Base-by-base conservation (phyloP, 192 early-diverging fungal genomes). In the Funneliformis mosseae region DNA sequence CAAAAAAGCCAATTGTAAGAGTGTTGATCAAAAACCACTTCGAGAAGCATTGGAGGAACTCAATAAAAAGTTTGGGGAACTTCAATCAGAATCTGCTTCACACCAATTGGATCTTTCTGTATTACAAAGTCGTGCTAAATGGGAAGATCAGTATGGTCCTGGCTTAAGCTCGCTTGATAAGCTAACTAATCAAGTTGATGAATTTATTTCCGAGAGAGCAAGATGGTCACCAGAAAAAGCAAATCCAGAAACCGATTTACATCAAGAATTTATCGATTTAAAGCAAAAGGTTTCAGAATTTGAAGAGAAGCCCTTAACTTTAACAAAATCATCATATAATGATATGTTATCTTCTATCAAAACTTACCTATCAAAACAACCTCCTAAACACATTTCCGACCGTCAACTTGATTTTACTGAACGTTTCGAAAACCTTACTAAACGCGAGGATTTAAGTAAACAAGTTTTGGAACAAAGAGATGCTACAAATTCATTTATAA, bases 401-500 rank as follows among this genome's bases (percentile, higher is more conserved):
- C 76, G 76, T 64, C 76, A 77, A 66, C 14, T 48, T 27, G 39
- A 33, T 12, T 46, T 77, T 16, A 28, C 2, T n/a, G 14, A 77
- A 48, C n/a, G 46, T 23, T 67, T 48, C 23, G 62, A 59, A 33
- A 38, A 77, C 27, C 18, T 77, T 2, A 23, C 64, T 23, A 39
- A 8, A 10, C 60, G 76, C 16, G 23, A 48, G 16, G 41, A 77
- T 62, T 45, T 66, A 23, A 41, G 28, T 66, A 66, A 77, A 45
- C 60, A 77, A 45, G 76, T 77, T 18, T 62, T 77, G 25, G 62
- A 59, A n/a, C 76, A 77, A 66, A 62, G 62, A 6, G 76, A 77
- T 46, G 59, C 76, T 7, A 62, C 66, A 12, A 41, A 66, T 46
- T 9, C 39, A 14, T 77, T 41, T 7, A 10, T 77, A 7, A 66